phyloP scores from a whole-genome alignment of 176 grass and related monocot genomes.

The Miscanthus lutarioriparius region DNA sequence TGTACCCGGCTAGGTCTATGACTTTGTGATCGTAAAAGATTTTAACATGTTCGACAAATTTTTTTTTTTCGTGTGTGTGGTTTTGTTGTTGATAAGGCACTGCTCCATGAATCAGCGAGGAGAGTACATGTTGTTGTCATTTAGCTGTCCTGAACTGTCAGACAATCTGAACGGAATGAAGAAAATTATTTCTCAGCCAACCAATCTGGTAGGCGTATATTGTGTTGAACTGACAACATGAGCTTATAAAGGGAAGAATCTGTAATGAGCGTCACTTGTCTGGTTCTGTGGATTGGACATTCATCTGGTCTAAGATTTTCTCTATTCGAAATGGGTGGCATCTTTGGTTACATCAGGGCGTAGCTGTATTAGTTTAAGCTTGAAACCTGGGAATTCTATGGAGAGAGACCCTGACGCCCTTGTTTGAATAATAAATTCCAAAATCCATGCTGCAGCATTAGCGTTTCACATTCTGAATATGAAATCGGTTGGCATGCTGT shows the following conservation, averaged over 20 bases:
- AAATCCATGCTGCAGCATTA: not conserved
- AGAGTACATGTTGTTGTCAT: not conserved
- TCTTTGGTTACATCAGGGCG: not conserved
- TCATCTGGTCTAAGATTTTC: not conserved
- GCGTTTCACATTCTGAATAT: not conserved
- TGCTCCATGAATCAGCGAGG: not conserved
- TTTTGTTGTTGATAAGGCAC: not conserved
- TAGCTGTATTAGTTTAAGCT: conserved; percentile 10
- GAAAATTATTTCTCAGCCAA: not conserved
- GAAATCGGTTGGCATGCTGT: not conserved
- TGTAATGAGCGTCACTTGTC: conserved; percentile 14
- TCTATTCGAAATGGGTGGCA: not conserved
- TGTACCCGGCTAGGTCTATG: too few relatives aligned
- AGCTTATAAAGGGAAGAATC: not conserved
- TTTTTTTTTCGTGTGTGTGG: too few relatives aligned
- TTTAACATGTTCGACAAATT: too few relatives aligned
- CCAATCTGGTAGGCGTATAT: not conserved
- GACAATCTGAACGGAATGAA: conserved; percentile 25
- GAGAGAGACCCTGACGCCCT: not conserved
- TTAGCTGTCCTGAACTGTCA: conserved; percentile 5
- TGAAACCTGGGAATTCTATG: not conserved
- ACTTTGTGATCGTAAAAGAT: too few relatives aligned
- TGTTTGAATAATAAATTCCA: not conserved
- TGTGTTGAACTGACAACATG: not conserved
- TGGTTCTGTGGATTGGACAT: conserved; percentile 1